Evolutionary conservation across 192 early-diverging fungal species (phyloP), one percentile per base, ranked within the genome.

Genomic region (Allomyces javanicus): DNA sequence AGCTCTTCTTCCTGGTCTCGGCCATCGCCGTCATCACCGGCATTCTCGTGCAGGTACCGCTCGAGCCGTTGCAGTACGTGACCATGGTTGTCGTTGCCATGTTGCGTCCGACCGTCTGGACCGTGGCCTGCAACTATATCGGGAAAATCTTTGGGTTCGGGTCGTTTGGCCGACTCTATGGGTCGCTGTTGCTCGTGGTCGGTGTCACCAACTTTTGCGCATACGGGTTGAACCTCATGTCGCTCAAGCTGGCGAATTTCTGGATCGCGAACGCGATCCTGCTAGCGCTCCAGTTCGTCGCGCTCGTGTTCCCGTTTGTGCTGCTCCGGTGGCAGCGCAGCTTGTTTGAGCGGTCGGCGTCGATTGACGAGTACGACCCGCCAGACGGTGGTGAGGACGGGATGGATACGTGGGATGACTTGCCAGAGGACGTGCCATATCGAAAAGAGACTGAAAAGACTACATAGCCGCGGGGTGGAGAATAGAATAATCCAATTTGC

Each of bases 241-340:
- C 50, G 50, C 50, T 58, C 17, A 14, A 58, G 50, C 50, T 58
- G 1, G 7, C 17, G 2, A 21, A 14, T 58, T 58, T 21, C 50
- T 21, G 21, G 50, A n/a, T 58, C 14, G 50, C 50, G 17, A 58
- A 58, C 17, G 50, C 50, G 33, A 40, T 40, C 33, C 7, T 40
- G 3, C 33, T 40, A 3, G 33, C 33, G 14, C 64, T 82, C 44
- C 79, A 78, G 1, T 65, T 66, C 43, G 63, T 74, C n/a, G 80
- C 77, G 7, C 73, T 70, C 43, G 21, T 70, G n/a, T 21, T 77
- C 19, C 70, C 73, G 50, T 77, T 82, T 67, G 40, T 79, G 24
- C 67, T 61, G 23, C 72, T 77, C 45, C 68, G 71, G 63, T 83
- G 76, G 73, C 33, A 40, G 33, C 33, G 33, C 33, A 40, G 33